Conservation (phyloP, 2,329 filamentous ascomycete genomes). For the Tolypocladium pustulatum region DNA sequence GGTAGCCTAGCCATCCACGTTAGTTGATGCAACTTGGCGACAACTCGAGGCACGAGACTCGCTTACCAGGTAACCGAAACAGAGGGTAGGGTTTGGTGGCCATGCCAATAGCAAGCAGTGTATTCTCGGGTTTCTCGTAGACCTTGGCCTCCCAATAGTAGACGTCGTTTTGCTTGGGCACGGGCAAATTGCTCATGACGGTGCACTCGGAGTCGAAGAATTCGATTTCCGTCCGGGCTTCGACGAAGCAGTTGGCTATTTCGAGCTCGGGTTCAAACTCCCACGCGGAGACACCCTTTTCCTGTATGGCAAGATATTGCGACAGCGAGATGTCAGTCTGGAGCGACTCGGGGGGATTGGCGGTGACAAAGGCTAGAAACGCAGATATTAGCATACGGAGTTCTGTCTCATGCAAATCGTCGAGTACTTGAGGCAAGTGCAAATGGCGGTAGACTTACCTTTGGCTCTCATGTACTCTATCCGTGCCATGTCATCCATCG, state of each 20-base stretch:
- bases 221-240: constrained; percentile 91
- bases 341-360: constrained; percentile 87
- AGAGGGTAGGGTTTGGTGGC: constrained; percentile 95
- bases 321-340: constrained; percentile 96
- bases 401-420: neutral
- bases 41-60: neutral
- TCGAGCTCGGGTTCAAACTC: constrained; percentile 99
- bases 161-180: constrained; percentile 97
- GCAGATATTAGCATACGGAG: neutral
- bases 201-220: constrained; percentile 98
- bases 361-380: constrained; percentile 72
- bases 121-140: constrained; percentile 90
- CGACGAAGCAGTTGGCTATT: constrained; percentile 97
- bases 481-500: constrained; percentile 87
- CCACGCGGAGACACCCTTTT: constrained; percentile 99
- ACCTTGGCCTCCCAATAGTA: constrained; percentile 99
- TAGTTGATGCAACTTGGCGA: neutral
- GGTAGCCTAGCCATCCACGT: constrained; percentile 49
- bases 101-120: constrained; percentile 82
- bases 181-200: constrained; percentile 90
- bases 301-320: constrained; percentile 95
- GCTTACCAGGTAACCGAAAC: constrained; percentile 81
- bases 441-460: constrained; percentile 45
- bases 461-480: constrained; percentile 91
- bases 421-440: neutral